A percentile compares a stretch with the other conserved stretches of the same genome.
These are phyloP conservation scores for Pseudocercospora musae DNA, from an alignment of 2,329 filamentous ascomycete genomes.

Conservation along the genomic window DNA sequence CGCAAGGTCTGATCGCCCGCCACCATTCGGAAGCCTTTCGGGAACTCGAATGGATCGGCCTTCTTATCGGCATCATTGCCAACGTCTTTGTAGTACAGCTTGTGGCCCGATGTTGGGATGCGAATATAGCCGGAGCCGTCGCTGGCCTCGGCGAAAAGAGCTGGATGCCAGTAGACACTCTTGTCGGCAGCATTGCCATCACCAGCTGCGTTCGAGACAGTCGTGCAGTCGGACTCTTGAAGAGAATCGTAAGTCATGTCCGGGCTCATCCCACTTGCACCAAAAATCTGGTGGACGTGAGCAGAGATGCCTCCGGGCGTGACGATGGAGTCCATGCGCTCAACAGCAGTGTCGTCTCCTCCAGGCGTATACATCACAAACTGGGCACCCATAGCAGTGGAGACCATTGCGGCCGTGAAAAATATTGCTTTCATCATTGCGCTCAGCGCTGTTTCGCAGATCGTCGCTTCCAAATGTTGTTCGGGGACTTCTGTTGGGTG, in stretches of 20 bases:
- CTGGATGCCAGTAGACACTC: constrained; percentile 75
- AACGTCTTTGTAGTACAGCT: constrained; percentile 65
- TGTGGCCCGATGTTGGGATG: constrained; percentile 62
- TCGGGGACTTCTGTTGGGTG: neutral
- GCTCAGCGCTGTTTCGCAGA: neutral
- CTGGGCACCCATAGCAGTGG: constrained; percentile 20
- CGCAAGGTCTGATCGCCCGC: constrained; percentile 60
- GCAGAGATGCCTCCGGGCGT: constrained; percentile 55
- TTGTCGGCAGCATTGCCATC: constrained; percentile 55
- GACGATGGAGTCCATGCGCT: constrained; percentile 66
- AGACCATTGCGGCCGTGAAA: constrained; percentile 18
- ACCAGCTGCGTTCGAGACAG: constrained; percentile 25
- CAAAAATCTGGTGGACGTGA: constrained; percentile 70
- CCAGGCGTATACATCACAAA: constrained; percentile 30
- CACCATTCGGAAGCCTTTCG: constrained; percentile 67
- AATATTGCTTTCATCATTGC: constrained; percentile 7
- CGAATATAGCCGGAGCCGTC: constrained; percentile 59
- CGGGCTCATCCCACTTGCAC: constrained; percentile 63
- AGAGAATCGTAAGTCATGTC: constrained; percentile 61
- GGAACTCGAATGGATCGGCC: constrained; percentile 67
- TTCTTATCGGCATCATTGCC: constrained; percentile 50
- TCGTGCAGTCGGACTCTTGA: constrained; percentile 53
- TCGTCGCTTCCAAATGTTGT: neutral
- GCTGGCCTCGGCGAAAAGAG: constrained; percentile 63
- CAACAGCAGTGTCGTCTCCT: constrained; percentile 43